phyloP scores from a whole-genome alignment of 306 rosid species.

The Glycyrrhiza uralensis region DNA sequence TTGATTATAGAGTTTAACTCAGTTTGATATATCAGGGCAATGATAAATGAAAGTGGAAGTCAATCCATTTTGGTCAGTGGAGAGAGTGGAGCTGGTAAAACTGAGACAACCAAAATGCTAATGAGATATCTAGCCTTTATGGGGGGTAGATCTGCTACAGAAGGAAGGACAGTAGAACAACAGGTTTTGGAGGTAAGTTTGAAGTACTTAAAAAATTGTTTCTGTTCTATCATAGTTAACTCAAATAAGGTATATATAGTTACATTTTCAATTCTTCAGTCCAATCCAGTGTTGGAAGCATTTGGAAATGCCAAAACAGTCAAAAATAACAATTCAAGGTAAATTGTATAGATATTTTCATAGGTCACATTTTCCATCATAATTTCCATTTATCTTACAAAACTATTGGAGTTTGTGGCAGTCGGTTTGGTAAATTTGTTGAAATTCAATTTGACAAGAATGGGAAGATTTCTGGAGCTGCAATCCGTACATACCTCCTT shows the following conservation, averaged over 20 bases:
- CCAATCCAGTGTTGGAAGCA: slow-evolving; percentile 91
- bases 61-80: slow-evolving; percentile 90
- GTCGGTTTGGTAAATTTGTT: slow-evolving; percentile 92
- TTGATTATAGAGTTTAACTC: slow-evolving; percentile 4
- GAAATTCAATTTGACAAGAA: slow-evolving; percentile 86
- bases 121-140: slow-evolving; percentile 88
- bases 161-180: slow-evolving; percentile 85
- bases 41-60: slow-evolving; percentile 77
- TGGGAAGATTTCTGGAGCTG: slow-evolving; percentile 88
- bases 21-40: slow-evolving; percentile 51
- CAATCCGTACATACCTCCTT: slow-evolving; percentile 83
- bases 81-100: slow-evolving; percentile 93
- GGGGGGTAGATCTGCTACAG: slow-evolving; percentile 81
- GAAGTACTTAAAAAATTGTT: neutral
- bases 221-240: slow-evolving; percentile 6
- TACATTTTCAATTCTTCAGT: slow-evolving; percentile 51
- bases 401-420: slow-evolving; percentile 32
- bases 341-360: slow-evolving; percentile 12
- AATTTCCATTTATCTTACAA: slow-evolving; percentile 22
- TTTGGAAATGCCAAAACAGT: slow-evolving; percentile 92
- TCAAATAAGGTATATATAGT: slow-evolving; percentile 7
- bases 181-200: slow-evolving; percentile 87
- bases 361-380: neutral
- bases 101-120: slow-evolving; percentile 88
- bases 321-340: slow-evolving; percentile 88